phyloP scores from a whole-genome alignment of 2,329 filamentous ascomycete genomes.

The Clonostachys chloroleuca region DNA sequence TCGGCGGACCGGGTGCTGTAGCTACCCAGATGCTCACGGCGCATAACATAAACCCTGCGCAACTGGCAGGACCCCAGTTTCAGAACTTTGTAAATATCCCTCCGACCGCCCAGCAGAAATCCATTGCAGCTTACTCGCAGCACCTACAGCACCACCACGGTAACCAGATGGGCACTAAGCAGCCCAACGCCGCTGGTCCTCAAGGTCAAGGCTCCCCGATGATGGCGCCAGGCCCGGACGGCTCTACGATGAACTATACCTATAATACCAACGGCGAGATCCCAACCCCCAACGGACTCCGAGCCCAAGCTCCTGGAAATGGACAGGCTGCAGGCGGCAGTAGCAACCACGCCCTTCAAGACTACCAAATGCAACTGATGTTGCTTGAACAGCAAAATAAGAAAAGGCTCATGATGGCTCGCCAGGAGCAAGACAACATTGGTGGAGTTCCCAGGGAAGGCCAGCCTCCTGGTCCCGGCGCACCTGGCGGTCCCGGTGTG shows the following conservation, averaged over 20 bases:
- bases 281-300: constrained; percentile 52
- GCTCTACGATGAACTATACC: constrained; percentile 47
- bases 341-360: constrained; percentile 77
- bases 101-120: constrained; percentile 69
- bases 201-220: constrained; percentile 78
- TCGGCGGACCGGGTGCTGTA: constrained; percentile 40
- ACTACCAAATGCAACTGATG: constrained; percentile 90
- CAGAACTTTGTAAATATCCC: constrained; percentile 53
- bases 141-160: constrained; percentile 80
- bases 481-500: constrained; percentile 46
- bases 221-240: constrained; percentile 70
- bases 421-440: constrained; percentile 68
- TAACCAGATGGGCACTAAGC: constrained; percentile 75
- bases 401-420: constrained; percentile 79
- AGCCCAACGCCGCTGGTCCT: constrained; percentile 69
- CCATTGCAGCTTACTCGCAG: constrained; percentile 82
- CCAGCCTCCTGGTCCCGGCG: constrained; percentile 42
- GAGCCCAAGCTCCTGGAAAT: constrained; percentile 43
- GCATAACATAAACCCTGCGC: constrained; percentile 72
- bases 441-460: constrained; percentile 43
- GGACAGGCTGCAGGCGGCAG: constrained; percentile 39
- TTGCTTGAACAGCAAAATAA: constrained; percentile 84
- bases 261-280: constrained; percentile 58
- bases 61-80: constrained; percentile 73
- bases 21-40: constrained; percentile 56